phyloP scores from a whole-genome alignment of 192 early-diverging fungal genomes.

The Physocladia obscura region DNA sequence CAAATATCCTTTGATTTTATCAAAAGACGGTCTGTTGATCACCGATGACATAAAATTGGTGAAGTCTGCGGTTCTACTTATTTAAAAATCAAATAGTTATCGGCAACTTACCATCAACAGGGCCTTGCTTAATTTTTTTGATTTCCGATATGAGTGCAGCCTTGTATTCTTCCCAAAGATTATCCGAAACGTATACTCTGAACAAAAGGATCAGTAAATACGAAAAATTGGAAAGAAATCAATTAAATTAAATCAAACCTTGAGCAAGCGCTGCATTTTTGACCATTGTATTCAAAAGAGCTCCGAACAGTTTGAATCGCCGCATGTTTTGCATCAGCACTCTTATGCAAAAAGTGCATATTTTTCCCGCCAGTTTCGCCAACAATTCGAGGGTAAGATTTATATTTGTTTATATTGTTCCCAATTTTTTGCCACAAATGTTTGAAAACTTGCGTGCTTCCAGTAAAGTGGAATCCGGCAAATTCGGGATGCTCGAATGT shows the following conservation, averaged over 20 bases:
- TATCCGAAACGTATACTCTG: conserved; percentile 80
- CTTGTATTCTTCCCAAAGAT: conserved; percentile 75
- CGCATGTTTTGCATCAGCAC: conserved; percentile 72
- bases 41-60: conserved; percentile 85
- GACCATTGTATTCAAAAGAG: conserved; percentile 96
- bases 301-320: conserved; percentile 88
- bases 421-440: conserved; percentile 89
- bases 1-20: conserved; percentile 91
- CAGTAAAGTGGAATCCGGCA: conserved; percentile 95
- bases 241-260: conserved; percentile 44
- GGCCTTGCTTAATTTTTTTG: conserved; percentile 79
- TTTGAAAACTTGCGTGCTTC: conserved; percentile 90
- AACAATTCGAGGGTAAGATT: conserved; percentile 92
- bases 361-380: conserved; percentile 99
- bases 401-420: conserved; percentile 87
- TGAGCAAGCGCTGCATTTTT: conserved; percentile 97
- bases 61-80: conserved; percentile 54
- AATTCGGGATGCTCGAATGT: conserved; percentile 89
- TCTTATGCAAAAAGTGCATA: conserved; percentile 91
- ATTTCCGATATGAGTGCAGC: conserved; percentile 62
- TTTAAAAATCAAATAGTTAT: not conserved
- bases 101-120: conserved; percentile 60
- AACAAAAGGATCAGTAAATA: conserved; percentile 2
- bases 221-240: not conserved
- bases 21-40: conserved; percentile 89